phyloP scores from a whole-genome alignment of 2,329 filamentous ascomycete species.

The Venturia effusa region DNA sequence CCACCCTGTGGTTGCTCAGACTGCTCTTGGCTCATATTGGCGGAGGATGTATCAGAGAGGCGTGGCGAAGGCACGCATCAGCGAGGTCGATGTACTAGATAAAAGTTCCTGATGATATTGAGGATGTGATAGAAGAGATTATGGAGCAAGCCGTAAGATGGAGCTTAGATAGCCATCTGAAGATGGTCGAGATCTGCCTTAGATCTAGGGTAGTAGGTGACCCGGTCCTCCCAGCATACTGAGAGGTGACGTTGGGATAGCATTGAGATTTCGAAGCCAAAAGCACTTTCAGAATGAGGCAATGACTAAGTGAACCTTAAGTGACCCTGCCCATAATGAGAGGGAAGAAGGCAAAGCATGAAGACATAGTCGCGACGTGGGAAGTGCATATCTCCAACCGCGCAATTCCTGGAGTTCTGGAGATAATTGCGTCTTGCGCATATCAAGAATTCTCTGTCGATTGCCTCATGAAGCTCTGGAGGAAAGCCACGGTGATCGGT shows the following conservation, averaged over 20 bases:
- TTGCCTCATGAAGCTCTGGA: no score
- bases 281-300: neutral
- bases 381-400: no score
- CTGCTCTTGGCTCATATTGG: neutral
- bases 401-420: no score
- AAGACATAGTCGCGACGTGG: neutral
- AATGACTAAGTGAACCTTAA: neutral
- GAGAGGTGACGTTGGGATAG: neutral
- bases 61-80: no score
- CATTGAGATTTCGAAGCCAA: neutral
- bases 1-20: neutral
- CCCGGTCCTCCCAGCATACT: neutral
- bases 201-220: neutral
- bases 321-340: neutral
- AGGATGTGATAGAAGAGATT: neutral
- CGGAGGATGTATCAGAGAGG: no score
- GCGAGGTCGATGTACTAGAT: neutral
- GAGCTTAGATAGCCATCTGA: neutral
- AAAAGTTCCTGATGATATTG: neutral
- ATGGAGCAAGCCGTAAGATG: neutral
- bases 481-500: no score
- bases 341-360: neutral
- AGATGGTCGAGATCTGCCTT: neutral
- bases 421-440: no score
- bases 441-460: no score